phyloP scores from a whole-genome alignment of 1,284 basidiomycete species.

The Melampsora americana region DNA sequence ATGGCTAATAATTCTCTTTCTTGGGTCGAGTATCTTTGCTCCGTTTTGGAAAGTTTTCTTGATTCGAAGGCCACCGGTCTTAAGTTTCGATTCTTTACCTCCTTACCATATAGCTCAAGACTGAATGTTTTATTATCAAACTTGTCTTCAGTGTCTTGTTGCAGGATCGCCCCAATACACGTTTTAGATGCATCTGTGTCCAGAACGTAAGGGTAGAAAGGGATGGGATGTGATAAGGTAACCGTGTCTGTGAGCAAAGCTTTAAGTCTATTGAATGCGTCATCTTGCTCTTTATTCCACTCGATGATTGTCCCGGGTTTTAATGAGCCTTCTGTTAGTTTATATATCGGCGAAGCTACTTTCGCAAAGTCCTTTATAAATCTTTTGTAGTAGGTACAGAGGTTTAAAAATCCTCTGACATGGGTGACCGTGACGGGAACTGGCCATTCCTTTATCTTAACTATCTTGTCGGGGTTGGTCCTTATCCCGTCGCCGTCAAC shows the following conservation, averaged over 20 bases:
- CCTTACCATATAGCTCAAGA: too few relatives aligned
- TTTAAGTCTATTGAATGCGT: constrained; percentile 1
- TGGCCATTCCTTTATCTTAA: neutral
- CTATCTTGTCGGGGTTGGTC: neutral
- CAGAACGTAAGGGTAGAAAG: too few relatives aligned
- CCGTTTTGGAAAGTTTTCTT: too few relatives aligned
- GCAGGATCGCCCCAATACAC: too few relatives aligned
- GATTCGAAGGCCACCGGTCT: too few relatives aligned
- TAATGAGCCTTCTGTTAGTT: constrained; percentile 4
- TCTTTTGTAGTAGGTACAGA: constrained; percentile 13
- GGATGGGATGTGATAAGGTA: neutral
- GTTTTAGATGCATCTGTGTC: too few relatives aligned
- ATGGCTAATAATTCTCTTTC: too few relatives aligned
- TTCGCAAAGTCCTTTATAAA: constrained; percentile 16
- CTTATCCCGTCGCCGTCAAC: neutral
- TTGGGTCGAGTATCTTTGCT: too few relatives aligned
- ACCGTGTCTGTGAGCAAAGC: neutral
- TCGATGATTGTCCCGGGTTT: neutral
- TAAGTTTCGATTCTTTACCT: too few relatives aligned
- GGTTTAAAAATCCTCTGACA: too few relatives aligned
- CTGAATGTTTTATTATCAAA: too few relatives aligned
- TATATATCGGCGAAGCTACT: neutral
- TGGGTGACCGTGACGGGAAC: neutral
- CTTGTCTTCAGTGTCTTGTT: too few relatives aligned
- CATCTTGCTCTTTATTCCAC: neutral